Base-by-base conservation (phyloP, 805 yeast species). In the Candida germanica region DNA sequence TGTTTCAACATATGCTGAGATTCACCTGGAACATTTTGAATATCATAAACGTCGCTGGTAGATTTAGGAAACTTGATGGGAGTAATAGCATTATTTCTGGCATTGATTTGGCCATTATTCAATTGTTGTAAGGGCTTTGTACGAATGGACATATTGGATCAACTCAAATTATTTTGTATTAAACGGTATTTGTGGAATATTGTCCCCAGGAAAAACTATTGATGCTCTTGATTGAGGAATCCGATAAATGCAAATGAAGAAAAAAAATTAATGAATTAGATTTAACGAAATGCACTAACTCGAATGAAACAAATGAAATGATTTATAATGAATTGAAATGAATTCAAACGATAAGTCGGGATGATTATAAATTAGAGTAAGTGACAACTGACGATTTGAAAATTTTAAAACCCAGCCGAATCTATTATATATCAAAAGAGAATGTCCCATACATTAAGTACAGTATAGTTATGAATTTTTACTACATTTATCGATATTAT, bases 51-150 rank as follows among this genome's bases (percentile, higher is more conserved):
- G 25, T 43, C 44, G 26, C 32, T 34, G 3, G 33, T 13, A 16
- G 39, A 27, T 29, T 41, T 41, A 10, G 42, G 31, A 6, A 55
- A 45, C 31, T 58, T 58, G 15, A 59, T 51, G 13, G 64, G 64
- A n/a, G 64, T 59, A 25, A 57, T 45, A 26, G 50, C 51, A 41
- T 56, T 55, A n/a, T 64, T 53, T 47, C 77, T 64, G 25, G 66
- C 51, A 49, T 75, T 75, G 41, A 75, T 55, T 46, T 75, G 79
- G 33, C 73, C 76, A 49, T 58, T 68, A 49, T 72, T 74, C 39
- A 75, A 62, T 36, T 80, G 74, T 51, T 75, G 80, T 47, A 75
- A 68, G 20, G 80, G 77, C 50, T 73, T 71, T 32, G 70, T 56
- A 48, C 71, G 60, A 33, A 51, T 48, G 10, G 59, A 54, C 61